Evolutionary conservation across 768 basidiomycete species (phyloP).

Genomic region (Tulasnella calospora): DNA sequence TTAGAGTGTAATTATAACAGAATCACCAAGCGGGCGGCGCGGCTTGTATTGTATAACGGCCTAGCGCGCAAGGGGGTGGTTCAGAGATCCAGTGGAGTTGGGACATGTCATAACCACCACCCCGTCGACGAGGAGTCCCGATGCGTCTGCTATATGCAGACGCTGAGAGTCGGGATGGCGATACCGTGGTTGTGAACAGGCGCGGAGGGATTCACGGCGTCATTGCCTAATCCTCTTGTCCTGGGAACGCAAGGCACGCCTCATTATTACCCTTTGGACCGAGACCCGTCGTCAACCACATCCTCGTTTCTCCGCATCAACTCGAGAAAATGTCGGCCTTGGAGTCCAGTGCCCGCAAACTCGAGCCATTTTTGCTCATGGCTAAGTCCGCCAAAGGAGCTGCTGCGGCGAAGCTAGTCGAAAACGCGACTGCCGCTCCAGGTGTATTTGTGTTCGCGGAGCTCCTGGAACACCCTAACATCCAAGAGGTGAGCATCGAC

Average conservation of each 20-base stretch:
- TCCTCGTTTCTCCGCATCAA: background rate
- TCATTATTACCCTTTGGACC: conserved; percentile 12
- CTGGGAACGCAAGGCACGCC: background rate
- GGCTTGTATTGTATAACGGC: no score
- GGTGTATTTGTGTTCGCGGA: conserved; percentile 93
- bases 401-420: conserved; percentile 81
- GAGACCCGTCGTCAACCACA: background rate
- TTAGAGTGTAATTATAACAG: no score
- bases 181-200: background rate
- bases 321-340: background rate
- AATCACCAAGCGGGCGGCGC: no score
- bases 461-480: conserved; percentile 72
- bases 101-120: no score
- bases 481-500: conserved; percentile 65
- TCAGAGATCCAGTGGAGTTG: no score
- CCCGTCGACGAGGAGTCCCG: background rate
- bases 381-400: conserved; percentile 90
- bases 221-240: background rate
- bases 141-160: background rate
- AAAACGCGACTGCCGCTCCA: conserved; percentile 80
- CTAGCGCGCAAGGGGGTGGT: no score
- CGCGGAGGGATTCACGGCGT: background rate
- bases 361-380: conserved; percentile 89
- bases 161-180: background rate
- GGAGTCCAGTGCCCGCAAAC: conserved; percentile 56